Base-by-base conservation (phyloP, 441 rosid genomes). In the Iberis amara region DNA sequence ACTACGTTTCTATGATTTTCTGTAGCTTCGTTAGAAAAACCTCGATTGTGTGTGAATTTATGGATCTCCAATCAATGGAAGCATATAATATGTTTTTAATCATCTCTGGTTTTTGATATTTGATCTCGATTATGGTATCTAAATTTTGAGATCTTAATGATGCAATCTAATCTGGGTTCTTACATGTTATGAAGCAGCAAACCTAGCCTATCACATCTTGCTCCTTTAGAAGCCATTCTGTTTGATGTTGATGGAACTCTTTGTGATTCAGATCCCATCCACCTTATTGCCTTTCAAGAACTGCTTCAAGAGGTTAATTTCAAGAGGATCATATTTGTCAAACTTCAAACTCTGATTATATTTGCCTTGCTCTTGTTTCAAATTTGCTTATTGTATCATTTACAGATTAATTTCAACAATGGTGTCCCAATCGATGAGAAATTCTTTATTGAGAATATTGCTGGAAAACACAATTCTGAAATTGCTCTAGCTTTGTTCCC, bases 231-330 rank as follows among this genome's bases (percentile, higher is more conserved):
- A 68, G 90, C 94, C 7, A 72, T 92, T 33, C 43, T 92, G 33
- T 92, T 92, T 49, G 98, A 92, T 47, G 84, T 92, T 42, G 97
- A 92, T 74, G 98, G 98, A 70, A 92, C 94, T 15, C 80, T 92
- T 2, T 86, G 97, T 62, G 97, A 92, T 68, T 78, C 97, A 2
- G 96, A 89, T 74, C 97, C 97, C 5, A 61, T 92, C 68, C 97
- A 89, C 68, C 69, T 54, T 59, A 21, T 65, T 10, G 85, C 92
- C 58, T 92, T 82, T 33, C 74, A 64, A 4, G 65, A 69, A 59
- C 67, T 88, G 69, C 96, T 86, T 64, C 86, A 64, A 69, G 85
- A 88, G 96, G 96, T 92, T 51, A 11, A 11, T 15, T 26, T 47
- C n/a, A 3, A 14, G 18, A 35, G 3, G 3, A 14, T 6, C 18